phyloP scores from a whole-genome alignment of 108 stramenopile genomes.

The Cylindrotheca closterium region DNA sequence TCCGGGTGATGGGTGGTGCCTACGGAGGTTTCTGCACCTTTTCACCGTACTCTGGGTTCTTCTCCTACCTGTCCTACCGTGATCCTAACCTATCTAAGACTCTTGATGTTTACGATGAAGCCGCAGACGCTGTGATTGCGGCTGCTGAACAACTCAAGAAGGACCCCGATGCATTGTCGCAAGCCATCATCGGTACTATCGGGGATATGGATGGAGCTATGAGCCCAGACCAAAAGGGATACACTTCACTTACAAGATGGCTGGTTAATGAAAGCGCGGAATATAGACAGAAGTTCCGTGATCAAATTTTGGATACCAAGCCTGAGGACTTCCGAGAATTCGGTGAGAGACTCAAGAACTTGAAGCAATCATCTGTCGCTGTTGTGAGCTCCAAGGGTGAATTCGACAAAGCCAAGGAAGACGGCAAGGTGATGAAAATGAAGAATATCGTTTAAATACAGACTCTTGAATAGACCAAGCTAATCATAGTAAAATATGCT shows the following conservation, averaged over 20 bases:
- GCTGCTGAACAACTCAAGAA: slow-evolving; percentile 79
- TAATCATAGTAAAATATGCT: too few species aligned
- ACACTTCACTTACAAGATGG: slow-evolving; percentile 73
- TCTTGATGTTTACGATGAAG: slow-evolving; percentile 91
- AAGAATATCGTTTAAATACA: slow-evolving; percentile 56
- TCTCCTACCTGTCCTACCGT: slow-evolving; percentile 91
- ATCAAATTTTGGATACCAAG: slow-evolving; percentile 88
- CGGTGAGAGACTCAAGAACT: slow-evolving; percentile 72
- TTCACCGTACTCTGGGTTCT: slow-evolving; percentile 73
- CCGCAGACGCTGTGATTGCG: slow-evolving; percentile 75
- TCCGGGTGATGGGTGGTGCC: slow-evolving; percentile 96
- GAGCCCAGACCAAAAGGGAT: slow-evolving; percentile 87
- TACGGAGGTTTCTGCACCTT: slow-evolving; percentile 96
- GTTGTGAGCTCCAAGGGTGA: slow-evolving; percentile 89
- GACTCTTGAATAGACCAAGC: too few species aligned
- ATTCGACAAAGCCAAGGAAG: slow-evolving; percentile 81
- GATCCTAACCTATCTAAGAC: slow-evolving; percentile 95
- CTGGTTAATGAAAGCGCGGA: slow-evolving; percentile 81
- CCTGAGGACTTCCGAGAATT: slow-evolving; percentile 88
- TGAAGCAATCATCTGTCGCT: slow-evolving; percentile 83
- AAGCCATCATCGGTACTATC: slow-evolving; percentile 89
- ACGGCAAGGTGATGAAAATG: slow-evolving; percentile 67
- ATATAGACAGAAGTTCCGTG: slow-evolving; percentile 81
- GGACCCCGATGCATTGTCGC: slow-evolving; percentile 77
- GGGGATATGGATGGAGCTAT: slow-evolving; percentile 95